Evolutionary conservation across 2,329 filamentous ascomycete genomes (phyloP).

Genomic region (Teratosphaeria destructans): DNA sequence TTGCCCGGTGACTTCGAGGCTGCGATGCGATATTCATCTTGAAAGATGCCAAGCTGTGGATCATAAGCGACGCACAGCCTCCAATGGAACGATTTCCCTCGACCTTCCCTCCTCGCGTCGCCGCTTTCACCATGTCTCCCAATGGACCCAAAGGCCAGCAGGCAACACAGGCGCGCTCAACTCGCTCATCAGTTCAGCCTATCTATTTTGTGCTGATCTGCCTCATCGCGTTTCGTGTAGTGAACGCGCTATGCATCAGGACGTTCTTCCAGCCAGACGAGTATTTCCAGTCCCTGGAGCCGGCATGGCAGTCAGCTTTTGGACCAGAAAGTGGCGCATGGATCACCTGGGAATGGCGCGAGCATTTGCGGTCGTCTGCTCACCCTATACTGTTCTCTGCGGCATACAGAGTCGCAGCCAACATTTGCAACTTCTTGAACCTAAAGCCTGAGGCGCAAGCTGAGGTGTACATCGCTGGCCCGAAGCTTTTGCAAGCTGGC

Average conservation of each 20-base stretch:
- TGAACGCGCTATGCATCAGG: conserved; percentile 66
- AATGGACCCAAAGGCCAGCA: not conserved
- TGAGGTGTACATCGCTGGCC: conserved; percentile 58
- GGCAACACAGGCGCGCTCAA: not conserved
- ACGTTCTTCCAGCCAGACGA: conserved; percentile 99
- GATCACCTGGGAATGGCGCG: conserved; percentile 97
- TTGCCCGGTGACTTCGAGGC: no score
- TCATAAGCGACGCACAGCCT: no score
- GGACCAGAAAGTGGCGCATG: conserved; percentile 68
- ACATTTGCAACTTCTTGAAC: conserved; percentile 44
- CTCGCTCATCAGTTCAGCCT: not conserved
- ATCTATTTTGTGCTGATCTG: conserved; percentile 12
- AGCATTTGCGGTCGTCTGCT: conserved; percentile 77
- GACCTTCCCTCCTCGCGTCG: no score
- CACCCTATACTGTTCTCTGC: conserved; percentile 80
- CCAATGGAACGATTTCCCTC: no score
- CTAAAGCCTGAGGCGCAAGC: conserved; percentile 48
- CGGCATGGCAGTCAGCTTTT: conserved; percentile 84
- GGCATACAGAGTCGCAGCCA: conserved; percentile 56
- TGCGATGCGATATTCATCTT: no score
- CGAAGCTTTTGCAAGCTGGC: conserved; percentile 64
- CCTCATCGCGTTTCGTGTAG: conserved; percentile 58
- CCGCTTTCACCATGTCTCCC: not conserved
- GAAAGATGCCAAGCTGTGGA: no score
- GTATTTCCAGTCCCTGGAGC: conserved; percentile 91